Conservation (phyloP, 2,329 filamentous ascomycete genomes). For the Beauveria australis region DNA sequence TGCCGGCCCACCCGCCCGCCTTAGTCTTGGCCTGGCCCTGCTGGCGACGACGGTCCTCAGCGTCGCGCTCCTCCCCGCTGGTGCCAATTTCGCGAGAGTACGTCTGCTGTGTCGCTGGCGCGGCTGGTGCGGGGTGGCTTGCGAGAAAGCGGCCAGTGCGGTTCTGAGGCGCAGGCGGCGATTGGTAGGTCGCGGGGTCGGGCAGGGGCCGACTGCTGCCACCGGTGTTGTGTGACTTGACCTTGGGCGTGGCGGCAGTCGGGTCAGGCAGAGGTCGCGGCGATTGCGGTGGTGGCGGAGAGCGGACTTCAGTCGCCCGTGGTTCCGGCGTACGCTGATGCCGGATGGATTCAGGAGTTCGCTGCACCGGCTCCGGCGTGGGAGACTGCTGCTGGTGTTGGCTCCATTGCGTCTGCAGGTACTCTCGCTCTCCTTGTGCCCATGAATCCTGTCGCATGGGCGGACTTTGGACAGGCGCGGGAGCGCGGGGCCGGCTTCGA, state of each 20-base stretch:
- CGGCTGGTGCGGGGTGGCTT: slow-evolving; percentile 42
- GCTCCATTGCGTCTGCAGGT: slow-evolving; percentile 47
- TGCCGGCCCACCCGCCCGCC: slow-evolving; percentile 54
- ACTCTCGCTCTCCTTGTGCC: slow-evolving; percentile 56
- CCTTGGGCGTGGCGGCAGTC: slow-evolving; percentile 18
- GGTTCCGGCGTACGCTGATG: slow-evolving; percentile 9
- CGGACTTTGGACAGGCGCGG: slow-evolving; percentile 24
- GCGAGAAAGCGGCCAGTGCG: slow-evolving; percentile 52
- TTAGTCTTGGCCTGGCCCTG: slow-evolving; percentile 54
- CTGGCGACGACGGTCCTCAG: slow-evolving; percentile 51
- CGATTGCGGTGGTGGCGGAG: slow-evolving; percentile 19
- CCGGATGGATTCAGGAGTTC: slow-evolving; percentile 11
- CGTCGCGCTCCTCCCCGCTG: slow-evolving; percentile 52
- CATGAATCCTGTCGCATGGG: slow-evolving; percentile 56
- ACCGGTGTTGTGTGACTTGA: slow-evolving; percentile 31
- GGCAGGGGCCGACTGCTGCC: slow-evolving; percentile 42
- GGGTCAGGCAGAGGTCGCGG: slow-evolving; percentile 38
- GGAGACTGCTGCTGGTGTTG: slow-evolving; percentile 30
- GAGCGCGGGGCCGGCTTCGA: slow-evolving; percentile 28
- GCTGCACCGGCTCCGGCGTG: slow-evolving; percentile 19
- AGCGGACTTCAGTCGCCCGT: slow-evolving; percentile 10
- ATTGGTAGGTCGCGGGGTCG: slow-evolving; percentile 33
- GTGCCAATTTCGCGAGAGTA: slow-evolving; percentile 48
- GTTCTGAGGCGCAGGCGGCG: slow-evolving; percentile 23
- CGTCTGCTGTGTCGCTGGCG: slow-evolving; percentile 33